Percentiles rank a stretch among this genome's conserved stretches.
Evolutionary conservation across 2,329 filamentous ascomycete species (phyloP).

Genomic region (Periconia digitata): DNA sequence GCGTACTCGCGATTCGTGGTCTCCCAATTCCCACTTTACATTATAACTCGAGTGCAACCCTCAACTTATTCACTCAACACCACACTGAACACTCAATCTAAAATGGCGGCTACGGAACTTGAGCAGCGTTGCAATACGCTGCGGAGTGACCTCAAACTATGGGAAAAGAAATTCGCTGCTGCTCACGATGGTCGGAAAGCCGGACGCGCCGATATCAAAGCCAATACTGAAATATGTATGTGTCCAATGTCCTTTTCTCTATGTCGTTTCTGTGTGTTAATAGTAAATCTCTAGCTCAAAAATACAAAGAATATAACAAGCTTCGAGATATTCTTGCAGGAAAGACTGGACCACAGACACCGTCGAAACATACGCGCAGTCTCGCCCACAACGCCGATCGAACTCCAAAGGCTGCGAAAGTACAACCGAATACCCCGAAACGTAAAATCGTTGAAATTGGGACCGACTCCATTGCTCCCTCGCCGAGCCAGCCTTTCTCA

Average conservation of each 20-base stretch:
- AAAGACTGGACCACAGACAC: constrained; percentile 32
- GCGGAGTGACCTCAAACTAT: constrained; percentile 71
- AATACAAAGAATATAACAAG: constrained; percentile 77
- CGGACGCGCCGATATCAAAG: constrained; percentile 73
- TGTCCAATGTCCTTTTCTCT: constrained; percentile 4
- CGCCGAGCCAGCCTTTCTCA: constrained; percentile 23
- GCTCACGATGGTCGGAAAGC: constrained; percentile 69
- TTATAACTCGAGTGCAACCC: too few species aligned
- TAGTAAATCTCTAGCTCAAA: constrained; percentile 58
- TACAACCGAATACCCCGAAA: constrained; percentile 18
- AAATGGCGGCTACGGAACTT: constrained; percentile 31
- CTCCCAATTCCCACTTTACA: too few species aligned
- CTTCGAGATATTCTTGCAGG: constrained; percentile 48
- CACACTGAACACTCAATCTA: constrained; percentile 10
- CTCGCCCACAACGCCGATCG: constrained; percentile 19
- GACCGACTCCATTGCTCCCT: background rate
- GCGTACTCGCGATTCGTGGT: too few species aligned
- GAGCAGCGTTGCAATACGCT: constrained; percentile 80
- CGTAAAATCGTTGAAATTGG: constrained; percentile 29
- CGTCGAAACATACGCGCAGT: constrained; percentile 33
- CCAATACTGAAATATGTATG: constrained; percentile 69
- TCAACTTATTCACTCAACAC: background rate
- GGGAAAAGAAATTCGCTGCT: constrained; percentile 69
- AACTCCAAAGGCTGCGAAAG: constrained; percentile 28
- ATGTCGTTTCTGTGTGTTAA: constrained; percentile 15